Evolutionary conservation across 2,329 filamentous ascomycete species (phyloP).

Genomic region (Aspergillus tamarii): DNA sequence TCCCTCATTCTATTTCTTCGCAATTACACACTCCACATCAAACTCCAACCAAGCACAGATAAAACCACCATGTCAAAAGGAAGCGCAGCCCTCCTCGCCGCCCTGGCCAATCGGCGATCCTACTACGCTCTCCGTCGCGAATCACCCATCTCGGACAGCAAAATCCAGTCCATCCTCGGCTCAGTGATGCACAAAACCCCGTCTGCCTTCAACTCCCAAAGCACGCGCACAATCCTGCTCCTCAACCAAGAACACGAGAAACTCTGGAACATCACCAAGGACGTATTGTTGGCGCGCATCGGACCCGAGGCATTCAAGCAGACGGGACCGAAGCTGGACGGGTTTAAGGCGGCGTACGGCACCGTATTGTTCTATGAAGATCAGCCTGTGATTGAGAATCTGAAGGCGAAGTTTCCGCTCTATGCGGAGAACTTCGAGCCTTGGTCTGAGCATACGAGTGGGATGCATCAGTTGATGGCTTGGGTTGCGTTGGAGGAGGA

Average conservation of each 20-base stretch:
- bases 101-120: constrained; percentile 28
- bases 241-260: constrained; percentile 79
- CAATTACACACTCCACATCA: no score
- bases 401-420: constrained; percentile 53
- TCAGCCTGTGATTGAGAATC: constrained; percentile 60
- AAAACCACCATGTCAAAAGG: neutral
- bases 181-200: constrained; percentile 66
- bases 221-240: constrained; percentile 73
- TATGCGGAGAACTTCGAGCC: constrained; percentile 74
- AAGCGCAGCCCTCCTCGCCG: constrained; percentile 18
- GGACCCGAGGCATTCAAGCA: constrained; percentile 54
- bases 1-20: no score
- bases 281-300: constrained; percentile 63
- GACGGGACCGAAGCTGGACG: constrained; percentile 35
- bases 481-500: constrained; percentile 81
- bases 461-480: constrained; percentile 70
- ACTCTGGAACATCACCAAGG: constrained; percentile 71
- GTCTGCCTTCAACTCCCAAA: constrained; percentile 81
- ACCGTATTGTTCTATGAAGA: constrained; percentile 85
- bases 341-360: constrained; percentile 74
- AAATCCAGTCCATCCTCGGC: constrained; percentile 32
- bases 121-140: constrained; percentile 32
- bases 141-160: constrained; percentile 33
- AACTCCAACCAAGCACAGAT: no score
- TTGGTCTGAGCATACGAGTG: constrained; percentile 70